Percentiles rank a stretch among this genome's conserved stretches.
Conservation (phyloP, 352 stramenopile genomes). For the Globisporangium cystogenes region DNA sequence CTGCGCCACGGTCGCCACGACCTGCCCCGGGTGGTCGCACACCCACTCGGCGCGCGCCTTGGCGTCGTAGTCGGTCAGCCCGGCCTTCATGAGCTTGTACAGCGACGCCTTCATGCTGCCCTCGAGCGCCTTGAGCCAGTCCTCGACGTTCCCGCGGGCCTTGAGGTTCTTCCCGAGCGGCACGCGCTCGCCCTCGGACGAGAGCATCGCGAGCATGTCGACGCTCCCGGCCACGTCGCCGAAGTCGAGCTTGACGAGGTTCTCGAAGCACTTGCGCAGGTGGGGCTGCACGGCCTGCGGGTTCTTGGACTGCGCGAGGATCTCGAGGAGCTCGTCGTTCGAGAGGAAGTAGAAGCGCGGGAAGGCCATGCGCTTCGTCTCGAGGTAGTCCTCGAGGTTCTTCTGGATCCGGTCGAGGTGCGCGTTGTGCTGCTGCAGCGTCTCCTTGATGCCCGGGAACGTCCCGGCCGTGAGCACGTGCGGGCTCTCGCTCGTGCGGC, state of each 20-base stretch:
- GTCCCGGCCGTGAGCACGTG: conserved; percentile 81
- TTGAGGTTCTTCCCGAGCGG: conserved; percentile 91
- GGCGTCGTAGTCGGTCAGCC: conserved; percentile 88
- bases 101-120: conserved; percentile 90
- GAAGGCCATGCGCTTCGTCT: conserved; percentile 92
- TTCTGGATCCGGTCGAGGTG: conserved; percentile 91
- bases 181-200: conserved; percentile 85
- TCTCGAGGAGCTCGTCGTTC: conserved; percentile 94
- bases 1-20: conserved; percentile 91
- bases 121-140: conserved; percentile 87
- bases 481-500: conserved; percentile 78
- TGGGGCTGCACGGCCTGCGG: conserved; percentile 92
- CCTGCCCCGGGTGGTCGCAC: conserved; percentile 87
- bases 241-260: conserved; percentile 78
- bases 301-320: conserved; percentile 93
- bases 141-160: conserved; percentile 84
- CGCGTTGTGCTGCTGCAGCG: conserved; percentile 76
- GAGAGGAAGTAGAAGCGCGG: conserved; percentile 95
- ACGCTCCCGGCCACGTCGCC: conserved; percentile 73
- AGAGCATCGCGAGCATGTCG: conserved; percentile 94
- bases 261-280: conserved; percentile 94
- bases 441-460: conserved; percentile 79
- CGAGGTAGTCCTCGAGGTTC: conserved; percentile 89
- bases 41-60: conserved; percentile 83
- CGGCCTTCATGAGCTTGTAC: conserved; percentile 91